These are phyloP conservation scores for Xylaria sp. DNA, from an alignment of 495 filamentous ascomycete species.

Conservation along the genomic window DNA sequence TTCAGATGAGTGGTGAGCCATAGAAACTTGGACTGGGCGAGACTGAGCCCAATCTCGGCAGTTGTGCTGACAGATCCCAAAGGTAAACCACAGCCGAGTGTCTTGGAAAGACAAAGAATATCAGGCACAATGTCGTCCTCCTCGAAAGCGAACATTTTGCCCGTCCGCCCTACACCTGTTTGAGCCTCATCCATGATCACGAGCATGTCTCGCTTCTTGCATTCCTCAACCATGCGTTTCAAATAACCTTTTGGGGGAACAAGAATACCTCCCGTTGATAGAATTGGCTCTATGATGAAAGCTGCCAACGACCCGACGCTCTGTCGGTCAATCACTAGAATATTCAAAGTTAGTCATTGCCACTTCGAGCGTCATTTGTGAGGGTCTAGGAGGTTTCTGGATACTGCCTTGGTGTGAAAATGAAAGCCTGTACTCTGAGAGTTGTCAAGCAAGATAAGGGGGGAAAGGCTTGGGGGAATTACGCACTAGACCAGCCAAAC, in stretches of 20 bases:
- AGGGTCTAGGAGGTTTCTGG: no score
- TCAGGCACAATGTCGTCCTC: conserved; percentile 58
- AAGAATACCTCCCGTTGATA: conserved; percentile 58
- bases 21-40: conserved; percentile 43
- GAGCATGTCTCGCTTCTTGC: conserved; percentile 58
- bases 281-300: conserved; percentile 62
- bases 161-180: conserved; percentile 59
- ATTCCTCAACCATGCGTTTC: conserved; percentile 52
- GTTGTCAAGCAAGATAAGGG: no score
- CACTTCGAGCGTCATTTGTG: no score
- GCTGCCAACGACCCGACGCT: conserved; percentile 63
- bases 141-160: conserved; percentile 59
- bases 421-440: no score
- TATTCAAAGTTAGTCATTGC: no score
- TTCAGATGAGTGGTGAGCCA: conserved; percentile 55
- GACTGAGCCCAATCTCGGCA: conserved; percentile 52
- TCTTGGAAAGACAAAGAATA: conserved; percentile 62
- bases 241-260: conserved; percentile 58
- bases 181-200: conserved; percentile 65
- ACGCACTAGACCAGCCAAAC: conserved; percentile 58
- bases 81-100: conserved; percentile 61
- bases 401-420: no score
- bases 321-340: conserved; percentile 60
- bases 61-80: conserved; percentile 58
- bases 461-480: no score